These are phyloP conservation scores for Elasticomyces elasticus DNA, from an alignment of 495 filamentous ascomycete genomes.

Conservation along the genomic window DNA sequence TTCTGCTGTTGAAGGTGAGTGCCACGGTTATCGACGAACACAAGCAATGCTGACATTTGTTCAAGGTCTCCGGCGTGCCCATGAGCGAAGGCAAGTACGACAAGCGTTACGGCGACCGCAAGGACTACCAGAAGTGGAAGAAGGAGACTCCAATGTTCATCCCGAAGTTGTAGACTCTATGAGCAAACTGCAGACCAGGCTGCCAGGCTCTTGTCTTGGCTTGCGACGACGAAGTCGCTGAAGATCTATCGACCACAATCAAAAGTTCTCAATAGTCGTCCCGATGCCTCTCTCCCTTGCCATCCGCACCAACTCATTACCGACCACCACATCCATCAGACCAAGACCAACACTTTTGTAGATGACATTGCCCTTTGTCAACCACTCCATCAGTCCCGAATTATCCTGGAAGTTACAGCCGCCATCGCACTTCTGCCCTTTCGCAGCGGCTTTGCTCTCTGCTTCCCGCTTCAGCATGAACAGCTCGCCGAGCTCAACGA, in stretches of 20 bases:
- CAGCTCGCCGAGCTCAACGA: slow-evolving; percentile 81
- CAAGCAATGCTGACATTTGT: not conserved
- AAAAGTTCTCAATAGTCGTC: slow-evolving; percentile 63
- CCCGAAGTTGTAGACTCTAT: slow-evolving; percentile 46
- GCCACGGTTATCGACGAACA: not conserved
- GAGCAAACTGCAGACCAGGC: no score
- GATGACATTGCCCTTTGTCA: slow-evolving; percentile 72
- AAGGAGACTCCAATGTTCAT: slow-evolving; percentile 54
- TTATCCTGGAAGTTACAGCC: slow-evolving; percentile 36
- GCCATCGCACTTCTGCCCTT: slow-evolving; percentile 24
- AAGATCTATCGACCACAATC: no score
- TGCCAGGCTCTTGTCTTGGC: not conserved
- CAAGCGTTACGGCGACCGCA: slow-evolving; percentile 48
- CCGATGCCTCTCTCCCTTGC: slow-evolving; percentile 65
- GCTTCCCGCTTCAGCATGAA: slow-evolving; percentile 54
- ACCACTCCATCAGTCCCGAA: slow-evolving; percentile 56
- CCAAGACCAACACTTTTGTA: slow-evolving; percentile 77
- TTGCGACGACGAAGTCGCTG: not conserved
- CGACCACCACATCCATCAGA: slow-evolving; percentile 71
- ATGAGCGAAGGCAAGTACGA: slow-evolving; percentile 58
- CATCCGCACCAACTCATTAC: slow-evolving; percentile 61
- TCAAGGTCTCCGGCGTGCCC: slow-evolving; percentile 46
- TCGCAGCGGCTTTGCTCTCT: slow-evolving; percentile 29
- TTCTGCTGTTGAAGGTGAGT: slow-evolving; percentile 48
- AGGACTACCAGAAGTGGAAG: slow-evolving; percentile 60